Conservation (phyloP, 306 rosid genomes). For the Lathyrus aphaca region DNA sequence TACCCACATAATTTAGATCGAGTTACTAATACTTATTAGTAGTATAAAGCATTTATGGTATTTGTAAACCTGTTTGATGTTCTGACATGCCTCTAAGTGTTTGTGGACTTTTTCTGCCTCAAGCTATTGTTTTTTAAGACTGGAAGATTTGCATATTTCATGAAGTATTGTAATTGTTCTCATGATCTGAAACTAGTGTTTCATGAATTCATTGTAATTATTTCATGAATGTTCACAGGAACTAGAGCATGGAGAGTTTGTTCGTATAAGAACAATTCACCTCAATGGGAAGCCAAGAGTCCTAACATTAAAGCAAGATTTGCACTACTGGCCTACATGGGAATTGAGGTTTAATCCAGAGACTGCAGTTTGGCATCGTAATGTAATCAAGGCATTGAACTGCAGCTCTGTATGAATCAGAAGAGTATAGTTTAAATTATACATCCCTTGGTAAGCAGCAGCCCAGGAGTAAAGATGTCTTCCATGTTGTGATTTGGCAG, state of each 20-base stretch:
- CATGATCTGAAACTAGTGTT: constrained; percentile 19
- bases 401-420: constrained; percentile 41
- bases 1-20: no score
- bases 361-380: constrained; percentile 79
- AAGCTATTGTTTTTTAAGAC: background rate
- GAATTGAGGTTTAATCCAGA: constrained; percentile 81
- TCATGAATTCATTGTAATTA: background rate
- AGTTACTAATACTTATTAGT: no score
- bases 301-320: constrained; percentile 86
- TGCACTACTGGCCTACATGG: constrained; percentile 98
- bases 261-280: constrained; percentile 80
- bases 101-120: no score
- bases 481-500: constrained; percentile 12
- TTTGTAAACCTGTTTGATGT: background rate
- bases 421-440: constrained; percentile 11
- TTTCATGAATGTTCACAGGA: constrained; percentile 54
- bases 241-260: constrained; percentile 83
- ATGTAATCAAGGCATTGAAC: constrained; percentile 60
- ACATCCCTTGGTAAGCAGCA: constrained; percentile 12
- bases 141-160: constrained; percentile 9
- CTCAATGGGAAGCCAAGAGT: constrained; percentile 91
- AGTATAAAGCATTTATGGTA: background rate
- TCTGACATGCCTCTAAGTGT: no score
- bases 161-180: background rate
- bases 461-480: constrained; percentile 20